Evolutionary conservation across 2,329 filamentous ascomycete genomes (phyloP), one percentile per base, ranked within the genome.

Genomic region (Tolypocladium pustulatum): DNA sequence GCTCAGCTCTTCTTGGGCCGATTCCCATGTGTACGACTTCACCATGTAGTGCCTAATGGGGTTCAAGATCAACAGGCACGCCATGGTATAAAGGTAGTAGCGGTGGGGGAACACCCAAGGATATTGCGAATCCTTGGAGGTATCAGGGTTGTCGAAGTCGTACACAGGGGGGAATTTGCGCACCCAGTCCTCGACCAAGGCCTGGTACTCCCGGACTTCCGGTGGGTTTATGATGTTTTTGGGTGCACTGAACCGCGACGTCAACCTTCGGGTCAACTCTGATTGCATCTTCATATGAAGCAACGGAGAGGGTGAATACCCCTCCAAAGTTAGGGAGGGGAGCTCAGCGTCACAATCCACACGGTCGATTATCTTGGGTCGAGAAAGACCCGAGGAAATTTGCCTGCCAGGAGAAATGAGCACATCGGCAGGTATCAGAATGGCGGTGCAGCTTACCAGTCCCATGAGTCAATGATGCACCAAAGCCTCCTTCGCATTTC

Each of bases 11-110:
- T 70, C 67, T 0, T 63, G 57, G 0, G 68, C 60, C 0, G 71
- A 57, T 53, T 68, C 51, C 60, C 66, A 57, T 57, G 66, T 61
- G 61, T 67, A 65, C 7, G 66, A 60, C 38, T 73, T 73, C 1
- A 75, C 75, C 62, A 82, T 75, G 61, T 73, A 79, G 1, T 72
- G 66, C 53, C 80, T 76, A 54, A 80, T 69, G 8, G 77, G 76
- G 56, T 78, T 72, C 1, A 81, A 66, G 60, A 77, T 76, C 57
- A 77, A 73, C 63, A 80, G 71, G 40, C 76, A 75, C 20, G 74
- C 72, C 62, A 76, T 72, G 34, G 72, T 72, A 58, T 78, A 75
- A 3, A 79, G 61, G 60, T 79, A 76, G 46, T 69, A 70, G n/a
- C 78, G 75, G 49, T 80, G 78, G n/a, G 75, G 71, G 8, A 72